These are phyloP conservation scores for Amylocarpus encephaloides DNA, from an alignment of 2,329 filamentous ascomycete species.

Conservation along the genomic window DNA sequence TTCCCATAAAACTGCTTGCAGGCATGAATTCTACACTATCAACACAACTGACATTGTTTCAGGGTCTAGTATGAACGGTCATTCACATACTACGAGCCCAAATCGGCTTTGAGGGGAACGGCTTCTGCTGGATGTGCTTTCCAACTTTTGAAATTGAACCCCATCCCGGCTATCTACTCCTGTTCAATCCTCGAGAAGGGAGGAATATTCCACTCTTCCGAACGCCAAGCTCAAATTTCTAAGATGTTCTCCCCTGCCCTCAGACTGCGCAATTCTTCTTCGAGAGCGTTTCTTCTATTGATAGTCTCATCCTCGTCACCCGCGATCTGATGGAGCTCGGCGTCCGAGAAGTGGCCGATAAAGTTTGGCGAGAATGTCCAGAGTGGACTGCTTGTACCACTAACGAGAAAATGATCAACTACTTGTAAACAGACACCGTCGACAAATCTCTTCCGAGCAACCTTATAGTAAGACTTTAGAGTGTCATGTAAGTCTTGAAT, in stretches of 20 bases:
- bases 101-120: too few species aligned
- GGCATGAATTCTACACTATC: too few species aligned
- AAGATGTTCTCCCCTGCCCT: conserved; percentile 34
- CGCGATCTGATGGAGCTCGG: conserved; percentile 49
- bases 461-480: conserved; percentile 55
- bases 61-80: too few species aligned
- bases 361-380: conserved; percentile 45
- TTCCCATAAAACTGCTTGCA: too few species aligned
- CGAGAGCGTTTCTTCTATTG: conserved; percentile 38
- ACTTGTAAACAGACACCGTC: conserved; percentile 57
- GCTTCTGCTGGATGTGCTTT: too few species aligned
- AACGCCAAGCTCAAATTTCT: too few species aligned
- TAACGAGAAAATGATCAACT: conserved; percentile 47
- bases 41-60: too few species aligned
- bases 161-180: too few species aligned
- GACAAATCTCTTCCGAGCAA: conserved; percentile 54
- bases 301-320: conserved; percentile 43
- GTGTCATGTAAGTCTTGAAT: conserved; percentile 53
- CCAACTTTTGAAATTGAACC: too few species aligned
- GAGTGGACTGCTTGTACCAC: conserved; percentile 44
- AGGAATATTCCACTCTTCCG: too few species aligned
- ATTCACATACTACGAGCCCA: too few species aligned
- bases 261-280: conserved; percentile 40
- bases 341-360: conserved; percentile 40
- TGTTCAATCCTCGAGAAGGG: too few species aligned